phyloP scores from a whole-genome alignment of 768 basidiomycete species.

The Russula virescens region DNA sequence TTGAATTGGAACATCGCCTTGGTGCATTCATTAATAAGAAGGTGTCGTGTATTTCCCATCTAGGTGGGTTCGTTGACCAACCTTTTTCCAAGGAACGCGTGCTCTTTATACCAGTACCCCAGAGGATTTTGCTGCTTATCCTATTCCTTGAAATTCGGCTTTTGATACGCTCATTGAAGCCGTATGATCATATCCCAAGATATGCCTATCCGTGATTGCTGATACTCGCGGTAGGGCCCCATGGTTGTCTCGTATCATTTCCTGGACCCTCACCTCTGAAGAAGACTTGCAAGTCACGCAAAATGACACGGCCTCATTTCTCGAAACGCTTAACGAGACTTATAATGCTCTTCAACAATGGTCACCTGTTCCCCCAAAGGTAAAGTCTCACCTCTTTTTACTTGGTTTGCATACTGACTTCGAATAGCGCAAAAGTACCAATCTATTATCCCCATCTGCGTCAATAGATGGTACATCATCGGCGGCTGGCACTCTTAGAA shows the following conservation, averaged over 20 bases:
- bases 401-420: not conserved
- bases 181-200: slow-evolving; percentile 36
- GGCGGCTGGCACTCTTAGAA: slow-evolving; percentile 17
- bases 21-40: slow-evolving; percentile 16
- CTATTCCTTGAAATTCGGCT: slow-evolving; percentile 62
- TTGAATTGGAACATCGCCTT: slow-evolving; percentile 21
- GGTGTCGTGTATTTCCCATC: not conserved
- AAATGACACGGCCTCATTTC: not conserved
- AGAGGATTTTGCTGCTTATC: slow-evolving; percentile 52
- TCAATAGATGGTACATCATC: not conserved
- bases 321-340: slow-evolving; percentile 2
- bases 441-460: not conserved
- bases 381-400: not conserved
- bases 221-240: slow-evolving; percentile 33
- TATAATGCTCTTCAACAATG: slow-evolving; percentile 12
- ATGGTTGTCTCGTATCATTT: slow-evolving; percentile 42
- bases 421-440: slow-evolving; percentile 10
- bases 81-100: slow-evolving; percentile 46
- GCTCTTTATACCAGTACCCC: slow-evolving; percentile 45
- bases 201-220: not conserved
- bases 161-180: slow-evolving; percentile 55
- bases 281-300: not conserved
- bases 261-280: slow-evolving; percentile 39
- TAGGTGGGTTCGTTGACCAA: not conserved
- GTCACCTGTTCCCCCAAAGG: slow-evolving; percentile 17